Evolutionary conservation across 1,139 yeast species (phyloP), one percentile per base, ranked within the genome.

Genomic region (Candida neerlandica): DNA sequence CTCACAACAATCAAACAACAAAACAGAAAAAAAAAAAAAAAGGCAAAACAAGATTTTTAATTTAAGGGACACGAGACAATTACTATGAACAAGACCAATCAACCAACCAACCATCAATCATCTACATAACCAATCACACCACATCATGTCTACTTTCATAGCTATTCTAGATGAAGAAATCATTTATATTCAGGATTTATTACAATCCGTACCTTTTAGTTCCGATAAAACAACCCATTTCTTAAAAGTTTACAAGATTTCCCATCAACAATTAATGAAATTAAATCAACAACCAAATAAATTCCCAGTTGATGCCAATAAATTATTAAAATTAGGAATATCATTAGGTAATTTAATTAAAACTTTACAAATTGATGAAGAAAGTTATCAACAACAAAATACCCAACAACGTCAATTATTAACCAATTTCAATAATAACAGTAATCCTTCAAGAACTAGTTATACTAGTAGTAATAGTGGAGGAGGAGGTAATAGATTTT

Each of bases 271-370:
- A 35, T 50, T 73, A 18, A 53, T 54, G 29, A 58, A 58, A 46
- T 61, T 70, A 43, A 61, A 63, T 32, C 61, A 55, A 33, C 55
- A 54, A 14, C 53, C 58, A 30, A 47, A 51, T n/a, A 61, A 59
- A 47, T 67, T 69, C 52, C 77, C 76, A 21, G 65, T 75, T 9
- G 74, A 75, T 48, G 60, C 72, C 41, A 69, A 59, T 55, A 73
- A 74, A 54, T 61, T 76, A 35, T 60, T 76, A 42, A 76, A 76
- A 55, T 58, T 76, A 38, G 76, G 78, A 9, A 75, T 76, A 23
- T 73, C 78, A 35, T 63, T 76, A 29, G 81, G 81, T 0, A 75
- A 73, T 55, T 61, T 75, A 45, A 56, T 75, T 40, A 73, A 71
- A 52, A 62, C 76, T 12, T 62, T 69, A 40, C 70, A 71, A 48